A percentile compares a stretch with the other conserved stretches of the same genome.
Conservation (phyloP, 108 stramenopile genomes). For the Nitzschia putrida region DNA sequence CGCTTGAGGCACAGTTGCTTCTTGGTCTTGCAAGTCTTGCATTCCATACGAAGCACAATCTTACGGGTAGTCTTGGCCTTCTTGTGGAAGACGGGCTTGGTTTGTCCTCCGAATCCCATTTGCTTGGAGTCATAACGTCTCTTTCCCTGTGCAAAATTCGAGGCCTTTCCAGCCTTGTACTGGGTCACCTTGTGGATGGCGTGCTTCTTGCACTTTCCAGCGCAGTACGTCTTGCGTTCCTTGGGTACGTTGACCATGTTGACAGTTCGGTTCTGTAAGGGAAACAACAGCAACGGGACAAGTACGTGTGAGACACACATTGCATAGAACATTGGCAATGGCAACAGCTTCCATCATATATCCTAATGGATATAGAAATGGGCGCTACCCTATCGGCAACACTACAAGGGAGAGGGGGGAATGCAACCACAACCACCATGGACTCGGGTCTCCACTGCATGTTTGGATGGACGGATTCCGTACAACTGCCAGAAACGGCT, state of each 20-base stretch:
- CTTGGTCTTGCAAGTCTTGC: constrained; percentile 99
- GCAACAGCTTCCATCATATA: no score
- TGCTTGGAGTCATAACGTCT: constrained; percentile 99
- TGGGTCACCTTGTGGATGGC: constrained; percentile 99
- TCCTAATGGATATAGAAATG: no score
- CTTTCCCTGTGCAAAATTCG: constrained; percentile 99
- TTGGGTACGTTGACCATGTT: constrained; percentile 99
- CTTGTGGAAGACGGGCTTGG: constrained; percentile 99
- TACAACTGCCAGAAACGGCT: no score
- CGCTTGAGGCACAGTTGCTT: constrained; percentile 98
- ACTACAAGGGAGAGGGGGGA: no score
- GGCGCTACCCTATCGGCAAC: no score
- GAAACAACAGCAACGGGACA: not conserved
- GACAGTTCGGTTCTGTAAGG: constrained; percentile 4
- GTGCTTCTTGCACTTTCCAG: constrained; percentile 98
- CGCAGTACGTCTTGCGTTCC: constrained; percentile 98
- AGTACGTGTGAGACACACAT: no score
- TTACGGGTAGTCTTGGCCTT: constrained; percentile 99
- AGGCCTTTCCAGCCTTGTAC: constrained; percentile 99
- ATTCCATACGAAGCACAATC: constrained; percentile 98
- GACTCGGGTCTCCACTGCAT: no score
- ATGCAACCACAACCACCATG: no score
- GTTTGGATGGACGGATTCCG: no score
- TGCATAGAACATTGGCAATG: no score
- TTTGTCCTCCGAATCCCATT: constrained; percentile 99